phyloP scores from a whole-genome alignment of 2,329 filamentous ascomycete species.

The Fusarium proliferatum region DNA sequence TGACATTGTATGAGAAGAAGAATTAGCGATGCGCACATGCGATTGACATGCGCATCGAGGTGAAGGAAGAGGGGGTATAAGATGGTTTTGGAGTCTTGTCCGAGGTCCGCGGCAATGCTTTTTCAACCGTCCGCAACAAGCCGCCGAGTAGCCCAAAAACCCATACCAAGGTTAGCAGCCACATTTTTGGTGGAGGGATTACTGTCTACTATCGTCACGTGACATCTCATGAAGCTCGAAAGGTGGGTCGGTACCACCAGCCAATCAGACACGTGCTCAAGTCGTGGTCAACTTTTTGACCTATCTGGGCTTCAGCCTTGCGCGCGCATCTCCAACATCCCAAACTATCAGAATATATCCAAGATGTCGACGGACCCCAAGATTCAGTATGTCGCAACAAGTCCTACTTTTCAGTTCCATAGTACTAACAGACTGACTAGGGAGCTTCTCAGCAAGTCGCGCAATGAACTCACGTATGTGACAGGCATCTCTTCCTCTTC shows the following conservation, averaged over 20 bases:
- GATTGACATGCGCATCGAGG: conserved; percentile 51
- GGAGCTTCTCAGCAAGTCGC: conserved; percentile 89
- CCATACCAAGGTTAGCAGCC: conserved; percentile 23
- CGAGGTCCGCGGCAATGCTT: conserved; percentile 48
- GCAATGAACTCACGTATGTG: conserved; percentile 88
- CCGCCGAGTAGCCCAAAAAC: conserved; percentile 41
- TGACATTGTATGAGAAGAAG: conserved; percentile 63
- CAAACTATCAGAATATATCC: conserved; percentile 26
- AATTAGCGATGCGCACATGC: conserved; percentile 52
- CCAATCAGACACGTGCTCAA: conserved; percentile 45
- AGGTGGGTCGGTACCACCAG: neutral
- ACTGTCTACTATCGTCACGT: conserved; percentile 32
- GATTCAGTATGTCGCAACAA: conserved; percentile 70
- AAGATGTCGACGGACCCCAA: conserved; percentile 72
- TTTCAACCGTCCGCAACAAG: conserved; percentile 46
- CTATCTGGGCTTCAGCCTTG: conserved; percentile 50
- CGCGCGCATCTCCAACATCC: conserved; percentile 43
- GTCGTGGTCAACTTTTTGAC: conserved; percentile 48
- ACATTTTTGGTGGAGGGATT: conserved; percentile 27
- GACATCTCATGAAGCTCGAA: conserved; percentile 19
- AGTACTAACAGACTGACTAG: conserved; percentile 59
- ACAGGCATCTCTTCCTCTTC: conserved; percentile 20
- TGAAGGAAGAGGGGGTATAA: conserved; percentile 34
- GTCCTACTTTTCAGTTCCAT: neutral
- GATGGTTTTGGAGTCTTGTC: conserved; percentile 32